These are phyloP conservation scores for Codiaeum variegatum DNA, from an alignment of 441 rosid species.

Conservation along the genomic window DNA sequence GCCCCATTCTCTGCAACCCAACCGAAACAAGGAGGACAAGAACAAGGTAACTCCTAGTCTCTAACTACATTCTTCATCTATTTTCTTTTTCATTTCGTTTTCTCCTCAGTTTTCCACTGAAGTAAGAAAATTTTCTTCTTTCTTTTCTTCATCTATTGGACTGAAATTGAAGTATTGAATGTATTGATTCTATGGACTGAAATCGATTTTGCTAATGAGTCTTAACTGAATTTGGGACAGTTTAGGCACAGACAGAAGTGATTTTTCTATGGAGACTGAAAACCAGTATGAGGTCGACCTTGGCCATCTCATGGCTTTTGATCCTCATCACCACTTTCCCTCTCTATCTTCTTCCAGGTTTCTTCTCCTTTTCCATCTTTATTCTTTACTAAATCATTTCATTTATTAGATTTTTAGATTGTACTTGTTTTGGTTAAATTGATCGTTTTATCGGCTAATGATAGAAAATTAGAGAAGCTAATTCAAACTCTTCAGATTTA, in stretches of 20 bases:
- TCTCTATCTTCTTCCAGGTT: constrained; percentile 74
- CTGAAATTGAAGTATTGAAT: too few species aligned
- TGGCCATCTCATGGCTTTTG: constrained; percentile 68
- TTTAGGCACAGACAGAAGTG: neutral
- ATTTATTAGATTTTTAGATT: neutral
- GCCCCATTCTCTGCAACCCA: too few species aligned
- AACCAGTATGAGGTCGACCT: constrained; percentile 50
- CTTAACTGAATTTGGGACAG: too few species aligned
- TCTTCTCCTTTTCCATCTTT: neutral
- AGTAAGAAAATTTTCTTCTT: too few species aligned
- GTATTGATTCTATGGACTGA: too few species aligned
- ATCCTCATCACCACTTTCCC: constrained; percentile 45
- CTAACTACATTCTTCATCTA: too few species aligned
- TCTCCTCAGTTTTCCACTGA: too few species aligned
- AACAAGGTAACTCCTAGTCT: too few species aligned
- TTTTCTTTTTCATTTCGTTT: too few species aligned
- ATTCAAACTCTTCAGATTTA: neutral
- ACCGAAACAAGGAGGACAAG: too few species aligned
- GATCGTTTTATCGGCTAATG: neutral
- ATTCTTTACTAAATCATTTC: neutral
- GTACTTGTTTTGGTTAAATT: neutral
- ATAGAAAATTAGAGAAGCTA: neutral
- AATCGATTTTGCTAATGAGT: too few species aligned
- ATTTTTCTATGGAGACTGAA: constrained; percentile 25
- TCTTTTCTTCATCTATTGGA: too few species aligned